Conservation (phyloP, 257 asterid species). For the Solanum bulbocastanum region DNA sequence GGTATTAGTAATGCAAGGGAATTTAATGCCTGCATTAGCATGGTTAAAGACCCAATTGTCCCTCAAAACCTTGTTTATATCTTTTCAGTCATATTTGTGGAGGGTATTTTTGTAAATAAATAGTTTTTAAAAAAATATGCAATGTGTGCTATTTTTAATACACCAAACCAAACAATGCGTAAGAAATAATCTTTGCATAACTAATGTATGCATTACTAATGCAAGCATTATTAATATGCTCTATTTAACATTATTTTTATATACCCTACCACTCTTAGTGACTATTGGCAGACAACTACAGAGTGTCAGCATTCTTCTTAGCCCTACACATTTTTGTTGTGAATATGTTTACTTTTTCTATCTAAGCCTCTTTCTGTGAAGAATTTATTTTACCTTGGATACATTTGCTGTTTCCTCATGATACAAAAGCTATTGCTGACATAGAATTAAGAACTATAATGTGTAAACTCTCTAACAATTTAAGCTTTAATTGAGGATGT, state of each 20-base stretch:
- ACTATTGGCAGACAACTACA: background rate
- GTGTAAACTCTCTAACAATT: background rate
- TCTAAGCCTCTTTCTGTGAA: background rate
- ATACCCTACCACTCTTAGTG: background rate
- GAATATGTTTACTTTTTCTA: background rate
- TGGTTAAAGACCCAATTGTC: background rate
- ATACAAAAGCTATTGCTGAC: background rate
- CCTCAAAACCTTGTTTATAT: background rate
- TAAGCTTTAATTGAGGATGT: background rate
- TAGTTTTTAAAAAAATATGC: background rate
- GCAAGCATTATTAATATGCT: background rate
- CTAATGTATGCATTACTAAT: background rate
- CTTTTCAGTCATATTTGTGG: background rate
- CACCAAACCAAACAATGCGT: background rate
- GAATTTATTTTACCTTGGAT: background rate
- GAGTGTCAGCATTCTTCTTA: background rate
- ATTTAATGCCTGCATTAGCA: background rate
- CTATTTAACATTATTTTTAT: too few species aligned
- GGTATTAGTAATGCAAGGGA: background rate
- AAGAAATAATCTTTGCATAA: background rate
- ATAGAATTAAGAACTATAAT: background rate
- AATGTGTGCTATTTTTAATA: background rate
- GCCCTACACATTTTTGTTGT: background rate
- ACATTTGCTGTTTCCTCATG: background rate
- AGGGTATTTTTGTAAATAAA: background rate